Conservation (phyloP, 768 basidiomycete genomes). For the Amanita molliuscula region DNA sequence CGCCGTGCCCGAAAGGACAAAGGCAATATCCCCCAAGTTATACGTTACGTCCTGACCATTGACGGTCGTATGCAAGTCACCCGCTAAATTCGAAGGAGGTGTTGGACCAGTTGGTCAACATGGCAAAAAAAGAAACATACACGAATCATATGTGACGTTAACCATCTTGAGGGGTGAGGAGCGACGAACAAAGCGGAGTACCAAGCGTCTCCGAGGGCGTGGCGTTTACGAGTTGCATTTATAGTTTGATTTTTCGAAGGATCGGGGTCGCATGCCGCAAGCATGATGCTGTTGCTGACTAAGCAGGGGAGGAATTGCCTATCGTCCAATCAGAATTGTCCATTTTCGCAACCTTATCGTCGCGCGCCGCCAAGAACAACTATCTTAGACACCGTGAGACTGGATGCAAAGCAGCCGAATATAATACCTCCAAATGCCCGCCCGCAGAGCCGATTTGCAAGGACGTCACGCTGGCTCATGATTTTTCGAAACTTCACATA, state of each 20-base stretch:
- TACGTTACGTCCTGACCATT: slow-evolving; percentile 25
- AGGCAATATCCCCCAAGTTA: slow-evolving; percentile 40
- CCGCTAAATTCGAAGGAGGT: slow-evolving; percentile 18
- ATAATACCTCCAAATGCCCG: too few species aligned
- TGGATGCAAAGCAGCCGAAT: not conserved
- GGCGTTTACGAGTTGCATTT: not conserved
- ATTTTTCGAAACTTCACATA: too few species aligned
- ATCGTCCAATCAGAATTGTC: slow-evolving; percentile 5
- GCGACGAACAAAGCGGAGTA: not conserved
- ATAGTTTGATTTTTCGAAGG: not conserved
- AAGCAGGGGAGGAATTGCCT: not conserved
- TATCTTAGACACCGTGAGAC: not conserved
- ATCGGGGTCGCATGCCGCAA: not conserved
- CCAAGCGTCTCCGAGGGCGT: not conserved
- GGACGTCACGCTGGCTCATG: too few species aligned
- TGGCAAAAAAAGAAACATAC: not conserved
- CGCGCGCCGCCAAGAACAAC: not conserved
- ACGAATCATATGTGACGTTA: slow-evolving; percentile 1
- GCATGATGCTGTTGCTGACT: not conserved
- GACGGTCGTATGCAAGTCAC: slow-evolving; percentile 22
- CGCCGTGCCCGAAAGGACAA: slow-evolving; percentile 63
- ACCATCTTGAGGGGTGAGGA: not conserved
- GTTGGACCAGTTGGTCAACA: not conserved
- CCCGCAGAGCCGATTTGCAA: too few species aligned
- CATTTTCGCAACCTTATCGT: not conserved